Base-by-base conservation (phyloP, 2,329 filamentous ascomycete genomes). In the Ophiostoma tasmaniense region DNA sequence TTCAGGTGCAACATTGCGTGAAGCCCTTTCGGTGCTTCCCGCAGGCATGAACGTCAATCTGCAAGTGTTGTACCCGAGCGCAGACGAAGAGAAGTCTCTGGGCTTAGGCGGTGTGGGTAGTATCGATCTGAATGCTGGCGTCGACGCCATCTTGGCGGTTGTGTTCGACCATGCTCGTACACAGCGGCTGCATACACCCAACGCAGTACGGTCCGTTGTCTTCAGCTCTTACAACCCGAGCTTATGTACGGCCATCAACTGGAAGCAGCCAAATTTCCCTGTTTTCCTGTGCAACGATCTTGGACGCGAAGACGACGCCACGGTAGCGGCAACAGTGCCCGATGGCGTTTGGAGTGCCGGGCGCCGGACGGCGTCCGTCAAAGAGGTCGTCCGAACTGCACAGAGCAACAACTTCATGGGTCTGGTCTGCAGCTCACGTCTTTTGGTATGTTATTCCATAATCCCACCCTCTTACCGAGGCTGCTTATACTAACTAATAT, bases 361-460 rank as follows among this genome's bases (percentile, higher is more conserved):
- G 20, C 85, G 90, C 69, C 86, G 88, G 65, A 90, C 89, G 17
- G 90, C 90, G 73, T 97, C 92, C 6, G 92, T 98, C 73, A 99
- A 98, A 80, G 94, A 99, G 77, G 92, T 92, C 4, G 95, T 97
- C 17, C 87, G 93, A 72, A 92, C 96, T 76, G 93, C 94, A 28
- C 91, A 96, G 78, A 91, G 89, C 76, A 99, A 99, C 77, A 99
- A 99, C 77, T 92, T 99, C 73, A 99, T 99, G 95, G 95, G 95
- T 2, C 78, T 99, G 75, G 91, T 98, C 71, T 97, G 93, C 80
- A 93, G 89, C 74, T 94, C 92, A 39, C 87, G 90, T 73, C 83
- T 99, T 72, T 79, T 99, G 81, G 92, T 96, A 84, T 75, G 89
- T n/a, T n/a, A n/a, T n/a, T n/a, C n/a, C n/a, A n/a, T n/a, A n/a